Conservation (phyloP, 2,329 filamentous ascomycete genomes). For the Cladophialophora carrionii region DNA sequence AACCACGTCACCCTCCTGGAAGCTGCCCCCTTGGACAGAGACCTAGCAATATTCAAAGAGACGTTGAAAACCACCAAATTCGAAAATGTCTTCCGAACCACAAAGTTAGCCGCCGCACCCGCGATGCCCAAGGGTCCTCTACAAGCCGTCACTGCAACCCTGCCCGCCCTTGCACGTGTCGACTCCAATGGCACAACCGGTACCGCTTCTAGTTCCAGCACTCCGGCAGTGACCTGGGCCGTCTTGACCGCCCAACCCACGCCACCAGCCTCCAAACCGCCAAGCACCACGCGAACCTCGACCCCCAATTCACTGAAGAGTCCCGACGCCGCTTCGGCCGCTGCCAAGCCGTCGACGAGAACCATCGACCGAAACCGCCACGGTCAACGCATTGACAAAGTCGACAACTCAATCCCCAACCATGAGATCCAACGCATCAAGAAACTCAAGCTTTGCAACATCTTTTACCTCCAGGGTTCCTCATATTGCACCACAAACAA, state of each 20-base stretch:
- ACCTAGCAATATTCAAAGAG: conserved; percentile 53
- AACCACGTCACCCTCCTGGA: conserved; percentile 60
- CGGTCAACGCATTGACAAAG: conserved; percentile 63
- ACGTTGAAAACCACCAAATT: conserved; percentile 57
- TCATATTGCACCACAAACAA: conserved; percentile 59
- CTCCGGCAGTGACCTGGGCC: conserved; percentile 42
- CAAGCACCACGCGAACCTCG: conserved; percentile 32
- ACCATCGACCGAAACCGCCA: conserved; percentile 60
- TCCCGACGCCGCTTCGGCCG: conserved; percentile 46
- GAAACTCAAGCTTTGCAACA: conserved; percentile 66
- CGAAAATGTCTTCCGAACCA: conserved; percentile 56
- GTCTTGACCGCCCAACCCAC: conserved; percentile 42
- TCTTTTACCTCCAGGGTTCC: conserved; percentile 59
- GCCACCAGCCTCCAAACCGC: conserved; percentile 28
- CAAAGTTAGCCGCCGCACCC: conserved; percentile 33
- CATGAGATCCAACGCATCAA: conserved; percentile 63
- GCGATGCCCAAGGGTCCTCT: conserved; percentile 35
- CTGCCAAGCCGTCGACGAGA: conserved; percentile 45
- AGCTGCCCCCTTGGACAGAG: conserved; percentile 59
- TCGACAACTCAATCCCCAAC: conserved; percentile 54
- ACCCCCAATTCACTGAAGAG: conserved; percentile 45
- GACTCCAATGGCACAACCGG: conserved; percentile 48
- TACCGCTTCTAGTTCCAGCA: conserved; percentile 43
- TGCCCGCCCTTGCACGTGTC: conserved; percentile 42
- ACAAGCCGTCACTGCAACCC: conserved; percentile 38